These are phyloP conservation scores for Candida glucosophila DNA, from an alignment of 1,139 yeast species.

Conservation along the genomic window DNA sequence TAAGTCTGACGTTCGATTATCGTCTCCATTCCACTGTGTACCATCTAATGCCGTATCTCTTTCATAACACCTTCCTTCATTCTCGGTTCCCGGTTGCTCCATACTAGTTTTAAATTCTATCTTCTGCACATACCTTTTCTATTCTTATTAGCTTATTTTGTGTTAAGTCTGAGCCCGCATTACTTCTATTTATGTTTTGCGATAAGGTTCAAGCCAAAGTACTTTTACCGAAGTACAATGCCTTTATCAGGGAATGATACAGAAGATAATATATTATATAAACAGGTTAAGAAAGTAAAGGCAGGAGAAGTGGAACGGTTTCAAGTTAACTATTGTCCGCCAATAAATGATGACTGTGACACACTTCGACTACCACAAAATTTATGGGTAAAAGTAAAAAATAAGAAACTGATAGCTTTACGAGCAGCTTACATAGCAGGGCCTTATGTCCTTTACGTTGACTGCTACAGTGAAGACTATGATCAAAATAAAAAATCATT, in stretches of 20 bases:
- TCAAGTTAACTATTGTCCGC: constrained; percentile 24
- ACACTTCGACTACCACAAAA: constrained; percentile 14
- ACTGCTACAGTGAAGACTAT: constrained; percentile 61
- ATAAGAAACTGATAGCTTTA: constrained; percentile 64
- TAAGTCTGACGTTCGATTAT: constrained; percentile 2
- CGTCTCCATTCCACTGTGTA: background rate
- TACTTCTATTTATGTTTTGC: no score
- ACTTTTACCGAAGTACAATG: no score
- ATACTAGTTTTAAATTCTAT: no score
- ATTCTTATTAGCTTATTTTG: no score
- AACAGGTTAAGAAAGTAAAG: constrained; percentile 25
- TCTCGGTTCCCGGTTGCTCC: background rate
- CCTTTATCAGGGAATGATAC: no score
- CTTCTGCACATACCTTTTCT: no score
- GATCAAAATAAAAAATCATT: constrained; percentile 44
- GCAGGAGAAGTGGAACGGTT: constrained; percentile 33
- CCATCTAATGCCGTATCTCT: background rate
- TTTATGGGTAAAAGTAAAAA: constrained; percentile 60
- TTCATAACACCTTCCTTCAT: background rate
- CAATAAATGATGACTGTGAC: constrained; percentile 9
- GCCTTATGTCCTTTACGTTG: constrained; percentile 83
- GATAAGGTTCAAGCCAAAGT: no score
- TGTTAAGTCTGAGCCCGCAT: no score
- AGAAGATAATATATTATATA: constrained; percentile 19
- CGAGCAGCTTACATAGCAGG: constrained; percentile 89